Conservation (phyloP, 371 early-diverging fungal species). For the Actinomortierella wolfii region DNA sequence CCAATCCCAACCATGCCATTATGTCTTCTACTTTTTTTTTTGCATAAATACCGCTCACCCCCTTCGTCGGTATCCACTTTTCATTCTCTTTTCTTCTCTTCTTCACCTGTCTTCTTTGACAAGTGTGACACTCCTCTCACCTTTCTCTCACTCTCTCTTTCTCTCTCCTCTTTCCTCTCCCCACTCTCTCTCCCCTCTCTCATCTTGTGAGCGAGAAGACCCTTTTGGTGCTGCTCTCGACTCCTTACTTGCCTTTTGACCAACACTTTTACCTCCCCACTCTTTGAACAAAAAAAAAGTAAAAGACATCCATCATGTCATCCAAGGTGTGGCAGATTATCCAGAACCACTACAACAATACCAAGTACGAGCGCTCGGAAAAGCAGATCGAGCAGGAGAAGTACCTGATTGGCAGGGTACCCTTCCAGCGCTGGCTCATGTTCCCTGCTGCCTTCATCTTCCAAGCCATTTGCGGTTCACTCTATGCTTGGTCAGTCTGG, state of each 20-base stretch:
- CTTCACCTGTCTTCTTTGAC: background rate
- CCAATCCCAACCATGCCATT: no score
- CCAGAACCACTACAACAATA: slow-evolving; percentile 24
- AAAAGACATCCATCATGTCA: background rate
- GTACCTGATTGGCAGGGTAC: slow-evolving; percentile 9
- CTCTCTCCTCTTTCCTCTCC: background rate
- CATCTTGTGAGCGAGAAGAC: background rate
- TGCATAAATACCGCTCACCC: slow-evolving; percentile 6
- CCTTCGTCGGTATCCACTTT: background rate
- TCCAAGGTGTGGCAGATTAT: slow-evolving; percentile 2
- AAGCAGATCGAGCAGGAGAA: slow-evolving; percentile 43
- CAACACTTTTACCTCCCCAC: background rate
- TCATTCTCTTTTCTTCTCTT: slow-evolving; percentile 5
- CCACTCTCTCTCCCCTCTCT: background rate
- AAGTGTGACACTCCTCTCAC: slow-evolving; percentile 1
- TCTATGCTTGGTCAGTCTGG: slow-evolving; percentile 72
- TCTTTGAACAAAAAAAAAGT: slow-evolving; percentile 3
- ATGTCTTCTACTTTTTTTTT: background rate
- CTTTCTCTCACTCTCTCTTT: background rate
- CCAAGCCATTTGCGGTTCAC: slow-evolving; percentile 70
- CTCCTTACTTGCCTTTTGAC: background rate
- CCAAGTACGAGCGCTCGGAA: slow-evolving; percentile 16
- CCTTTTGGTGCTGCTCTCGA: background rate
- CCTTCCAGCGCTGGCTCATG: slow-evolving; percentile 53
- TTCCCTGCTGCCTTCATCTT: slow-evolving; percentile 65